phyloP scores from a whole-genome alignment of 1,284 basidiomycete species.

The Kalmanozyma brasiliensis region DNA sequence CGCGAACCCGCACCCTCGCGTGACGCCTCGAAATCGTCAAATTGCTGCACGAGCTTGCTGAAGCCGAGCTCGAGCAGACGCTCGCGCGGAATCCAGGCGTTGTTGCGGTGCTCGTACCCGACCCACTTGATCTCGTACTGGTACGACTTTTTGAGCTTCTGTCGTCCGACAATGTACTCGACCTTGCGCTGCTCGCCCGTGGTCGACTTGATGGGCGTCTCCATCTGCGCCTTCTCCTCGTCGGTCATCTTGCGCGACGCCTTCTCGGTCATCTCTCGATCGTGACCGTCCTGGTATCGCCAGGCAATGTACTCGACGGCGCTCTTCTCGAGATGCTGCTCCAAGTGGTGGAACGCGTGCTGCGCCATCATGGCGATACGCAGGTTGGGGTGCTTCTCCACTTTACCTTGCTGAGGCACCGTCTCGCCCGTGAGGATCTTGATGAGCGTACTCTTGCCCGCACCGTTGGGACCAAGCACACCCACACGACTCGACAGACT shows the following conservation, averaged over 20 bases:
- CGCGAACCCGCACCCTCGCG: constrained; percentile 76
- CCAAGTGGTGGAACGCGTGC: constrained; percentile 72
- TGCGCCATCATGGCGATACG: constrained; percentile 98
- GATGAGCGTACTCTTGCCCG: constrained; percentile 82
- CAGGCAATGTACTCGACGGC: constrained; percentile 75
- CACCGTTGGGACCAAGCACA: constrained; percentile 68
- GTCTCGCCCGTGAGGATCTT: constrained; percentile 97
- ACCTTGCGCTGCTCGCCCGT: constrained; percentile 91
- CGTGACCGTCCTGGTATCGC: constrained; percentile 99
- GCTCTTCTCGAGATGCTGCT: constrained; percentile 67
- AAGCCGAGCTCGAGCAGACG: constrained; percentile 89
- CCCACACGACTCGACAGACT: constrained; percentile 76
- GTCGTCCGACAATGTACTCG: constrained; percentile 89
- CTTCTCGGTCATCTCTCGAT: constrained; percentile 94
- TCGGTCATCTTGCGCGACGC: constrained; percentile 85
- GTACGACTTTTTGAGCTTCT: constrained; percentile 92
- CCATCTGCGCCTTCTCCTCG: constrained; percentile 84
- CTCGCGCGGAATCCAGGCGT: constrained; percentile 93
- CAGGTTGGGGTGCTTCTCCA: constrained; percentile 94
- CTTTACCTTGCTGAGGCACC: constrained; percentile 87
- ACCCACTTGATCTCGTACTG: constrained; percentile 98
- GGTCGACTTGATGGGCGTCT: constrained; percentile 88
- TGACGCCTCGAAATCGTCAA: constrained; percentile 93
- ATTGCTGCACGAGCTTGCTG: constrained; percentile 89
- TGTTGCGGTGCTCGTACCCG: constrained; percentile 90